phyloP scores from a whole-genome alignment of 2,329 filamentous ascomycete genomes.

The Fusarium kyushuense region DNA sequence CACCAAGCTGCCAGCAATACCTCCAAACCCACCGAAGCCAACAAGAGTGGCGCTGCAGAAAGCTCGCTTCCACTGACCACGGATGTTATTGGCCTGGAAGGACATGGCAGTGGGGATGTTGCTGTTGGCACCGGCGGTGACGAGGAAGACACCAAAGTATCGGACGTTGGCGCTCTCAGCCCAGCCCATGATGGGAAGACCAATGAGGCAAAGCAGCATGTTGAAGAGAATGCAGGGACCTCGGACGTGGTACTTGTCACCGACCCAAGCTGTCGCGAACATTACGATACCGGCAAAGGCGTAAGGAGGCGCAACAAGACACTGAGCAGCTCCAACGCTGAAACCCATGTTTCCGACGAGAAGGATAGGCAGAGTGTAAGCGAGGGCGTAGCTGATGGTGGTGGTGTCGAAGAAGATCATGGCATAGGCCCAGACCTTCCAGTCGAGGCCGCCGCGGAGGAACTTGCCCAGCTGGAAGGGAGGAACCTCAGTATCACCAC shows the following conservation, averaged over 20 bases:
- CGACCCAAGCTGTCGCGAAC: conserved; percentile 69
- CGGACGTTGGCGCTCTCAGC: conserved; percentile 65
- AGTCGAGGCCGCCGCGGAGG: conserved; percentile 61
- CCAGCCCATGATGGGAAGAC: conserved; percentile 80
- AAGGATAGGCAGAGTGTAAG: conserved; percentile 84
- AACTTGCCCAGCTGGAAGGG: conserved; percentile 64
- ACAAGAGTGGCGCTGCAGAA: conserved; percentile 82
- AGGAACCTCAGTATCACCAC: conserved; percentile 67
- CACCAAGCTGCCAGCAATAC: conserved; percentile 79
- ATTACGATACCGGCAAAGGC: conserved; percentile 73
- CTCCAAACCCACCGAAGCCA: conserved; percentile 81
- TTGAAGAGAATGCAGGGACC: conserved; percentile 76
- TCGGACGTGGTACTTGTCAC: conserved; percentile 75
- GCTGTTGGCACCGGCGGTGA: conserved; percentile 80
- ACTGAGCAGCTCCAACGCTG: conserved; percentile 72
- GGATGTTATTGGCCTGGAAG: conserved; percentile 89
- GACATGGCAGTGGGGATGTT: conserved; percentile 81
- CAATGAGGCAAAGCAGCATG: conserved; percentile 73
- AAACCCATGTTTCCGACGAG: conserved; percentile 74
- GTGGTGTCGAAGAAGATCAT: conserved; percentile 74
- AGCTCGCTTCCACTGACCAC: conserved; percentile 89
- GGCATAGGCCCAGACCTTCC: conserved; percentile 72
- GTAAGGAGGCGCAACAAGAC: conserved; percentile 78
- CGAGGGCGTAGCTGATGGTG: conserved; percentile 79
- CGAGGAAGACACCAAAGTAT: conserved; percentile 81